Conservation (phyloP, 2,329 filamentous ascomycete genomes). For the Chaetomium strumarium region DNA sequence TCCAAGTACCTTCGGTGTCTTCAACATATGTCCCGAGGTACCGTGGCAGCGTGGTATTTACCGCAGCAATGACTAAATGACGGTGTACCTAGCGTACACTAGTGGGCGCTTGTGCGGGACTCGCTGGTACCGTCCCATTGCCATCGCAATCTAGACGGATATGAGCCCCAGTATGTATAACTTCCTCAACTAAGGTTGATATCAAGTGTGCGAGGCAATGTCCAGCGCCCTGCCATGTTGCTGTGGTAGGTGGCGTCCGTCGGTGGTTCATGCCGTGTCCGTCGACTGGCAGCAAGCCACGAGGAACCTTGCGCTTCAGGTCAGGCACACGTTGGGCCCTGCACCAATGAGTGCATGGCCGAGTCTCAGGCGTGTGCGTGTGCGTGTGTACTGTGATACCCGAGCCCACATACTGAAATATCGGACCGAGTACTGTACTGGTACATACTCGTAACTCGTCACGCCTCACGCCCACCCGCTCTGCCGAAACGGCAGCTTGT, state of each 20-base stretch:
- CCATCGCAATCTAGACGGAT: slow-evolving; percentile 11
- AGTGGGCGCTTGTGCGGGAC: slow-evolving; percentile 15
- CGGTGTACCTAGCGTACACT: too few relatives aligned
- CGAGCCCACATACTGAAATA: slow-evolving; percentile 29
- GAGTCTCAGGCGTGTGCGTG: slow-evolving; percentile 11
- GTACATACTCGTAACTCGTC: slow-evolving; percentile 9
- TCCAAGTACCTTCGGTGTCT: neutral
- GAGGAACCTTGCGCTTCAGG: slow-evolving; percentile 1
- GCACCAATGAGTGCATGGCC: slow-evolving; percentile 21
- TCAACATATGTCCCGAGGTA: neutral
- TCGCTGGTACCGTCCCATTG: slow-evolving; percentile 8
- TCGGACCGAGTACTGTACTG: slow-evolving; percentile 15
- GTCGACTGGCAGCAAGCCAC: slow-evolving; percentile 20
- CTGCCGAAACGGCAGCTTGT: slow-evolving; percentile 9
- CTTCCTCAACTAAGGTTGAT: slow-evolving; percentile 22
- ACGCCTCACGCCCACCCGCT: slow-evolving; percentile 19
- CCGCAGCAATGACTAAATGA: neutral
- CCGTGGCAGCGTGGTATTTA: neutral
- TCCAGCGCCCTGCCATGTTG: slow-evolving; percentile 12
- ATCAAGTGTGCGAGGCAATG: slow-evolving; percentile 23
- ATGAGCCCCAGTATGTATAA: slow-evolving; percentile 20
- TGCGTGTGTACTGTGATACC: too few relatives aligned
- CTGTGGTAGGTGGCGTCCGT: slow-evolving; percentile 1
- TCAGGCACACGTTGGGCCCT: slow-evolving; percentile 23
- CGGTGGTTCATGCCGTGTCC: slow-evolving; percentile 27